Evolutionary conservation across 2,329 filamentous ascomycete species (phyloP).

Genomic region (Escovopsis weberi): DNA sequence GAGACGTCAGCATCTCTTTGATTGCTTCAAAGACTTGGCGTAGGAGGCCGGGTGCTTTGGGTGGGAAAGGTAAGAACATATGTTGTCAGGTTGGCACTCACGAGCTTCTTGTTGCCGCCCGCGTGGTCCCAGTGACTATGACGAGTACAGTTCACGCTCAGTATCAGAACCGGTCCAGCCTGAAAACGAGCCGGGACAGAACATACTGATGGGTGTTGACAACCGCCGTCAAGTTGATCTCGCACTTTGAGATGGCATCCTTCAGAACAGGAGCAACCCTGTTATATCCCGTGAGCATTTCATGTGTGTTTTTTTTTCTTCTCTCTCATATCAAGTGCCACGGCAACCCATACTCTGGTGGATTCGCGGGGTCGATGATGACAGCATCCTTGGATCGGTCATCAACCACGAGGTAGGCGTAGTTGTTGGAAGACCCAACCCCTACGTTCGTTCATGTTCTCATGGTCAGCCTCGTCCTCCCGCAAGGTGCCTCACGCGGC

Average conservation of each 20-base stretch:
- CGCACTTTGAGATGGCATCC: constrained; percentile 52
- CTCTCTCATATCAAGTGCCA: neutral
- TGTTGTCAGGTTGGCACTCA: constrained; percentile 22
- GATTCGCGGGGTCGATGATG: constrained; percentile 69
- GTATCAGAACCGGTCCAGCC: too few species aligned
- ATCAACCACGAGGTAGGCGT: constrained; percentile 69
- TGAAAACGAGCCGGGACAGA: neutral
- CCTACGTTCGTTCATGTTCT: constrained; percentile 30
- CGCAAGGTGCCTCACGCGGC: too few species aligned
- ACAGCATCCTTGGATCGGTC: constrained; percentile 64
- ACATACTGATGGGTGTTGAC: constrained; percentile 94
- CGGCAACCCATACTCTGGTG: constrained; percentile 46
- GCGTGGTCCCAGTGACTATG: constrained; percentile 83
- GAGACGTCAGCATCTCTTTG: neutral
- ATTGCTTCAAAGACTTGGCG: too few species aligned
- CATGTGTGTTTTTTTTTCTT: neutral
- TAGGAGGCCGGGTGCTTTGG: too few species aligned
- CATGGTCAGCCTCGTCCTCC: neutral
- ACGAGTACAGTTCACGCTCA: too few species aligned
- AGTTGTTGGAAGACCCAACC: constrained; percentile 68
- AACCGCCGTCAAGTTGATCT: constrained; percentile 75
- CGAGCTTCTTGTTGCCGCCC: constrained; percentile 75
- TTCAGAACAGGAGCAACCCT: constrained; percentile 54
- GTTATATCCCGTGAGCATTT: constrained; percentile 2
- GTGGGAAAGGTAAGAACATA: too few species aligned